A percentile compares a stretch with the other conserved stretches of the same genome.
Conservation (phyloP, 2,329 filamentous ascomycete species). For the Alternaria atra region DNA sequence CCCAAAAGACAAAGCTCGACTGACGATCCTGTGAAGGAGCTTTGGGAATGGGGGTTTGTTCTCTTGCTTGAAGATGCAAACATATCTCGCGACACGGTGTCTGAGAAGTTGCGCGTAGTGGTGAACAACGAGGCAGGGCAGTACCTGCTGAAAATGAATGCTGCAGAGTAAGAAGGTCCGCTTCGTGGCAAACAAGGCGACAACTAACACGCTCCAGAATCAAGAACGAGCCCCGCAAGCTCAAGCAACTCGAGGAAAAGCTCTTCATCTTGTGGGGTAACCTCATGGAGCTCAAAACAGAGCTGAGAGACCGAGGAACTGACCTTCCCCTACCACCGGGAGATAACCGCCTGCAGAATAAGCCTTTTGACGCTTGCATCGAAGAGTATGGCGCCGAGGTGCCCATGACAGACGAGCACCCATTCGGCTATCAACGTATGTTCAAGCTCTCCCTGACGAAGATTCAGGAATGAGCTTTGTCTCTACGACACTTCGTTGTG, state of each 20-base stretch:
- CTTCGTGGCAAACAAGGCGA: not conserved
- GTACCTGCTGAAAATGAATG: conserved; percentile 64
- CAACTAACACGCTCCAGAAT: conserved; percentile 59
- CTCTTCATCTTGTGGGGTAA: conserved; percentile 87
- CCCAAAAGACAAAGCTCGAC: conserved; percentile 49
- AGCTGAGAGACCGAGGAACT: conserved; percentile 61
- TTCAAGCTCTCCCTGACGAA: conserved; percentile 34
- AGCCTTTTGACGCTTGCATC: conserved; percentile 53
- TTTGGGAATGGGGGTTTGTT: conserved; percentile 87
- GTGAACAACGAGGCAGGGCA: conserved; percentile 67
- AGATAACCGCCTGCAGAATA: conserved; percentile 47
- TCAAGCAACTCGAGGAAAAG: conserved; percentile 70
- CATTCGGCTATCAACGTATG: conserved; percentile 35
- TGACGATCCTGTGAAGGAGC: conserved; percentile 53
- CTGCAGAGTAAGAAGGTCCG: conserved; percentile 60
- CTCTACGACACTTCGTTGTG: not conserved
- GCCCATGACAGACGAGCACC: conserved; percentile 17
- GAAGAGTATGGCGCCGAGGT: conserved; percentile 38
- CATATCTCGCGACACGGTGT: conserved; percentile 32
- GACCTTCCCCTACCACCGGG: conserved; percentile 37
- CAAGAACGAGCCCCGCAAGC: conserved; percentile 56
- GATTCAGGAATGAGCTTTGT: conserved; percentile 19
- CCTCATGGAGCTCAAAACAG: conserved; percentile 65
- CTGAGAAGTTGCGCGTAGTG: conserved; percentile 67
- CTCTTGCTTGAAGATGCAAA: conserved; percentile 78